These are phyloP conservation scores for Sarcocystis neurona DNA, from an alignment of 169 alveolate genomes.

Conservation along the genomic window DNA sequence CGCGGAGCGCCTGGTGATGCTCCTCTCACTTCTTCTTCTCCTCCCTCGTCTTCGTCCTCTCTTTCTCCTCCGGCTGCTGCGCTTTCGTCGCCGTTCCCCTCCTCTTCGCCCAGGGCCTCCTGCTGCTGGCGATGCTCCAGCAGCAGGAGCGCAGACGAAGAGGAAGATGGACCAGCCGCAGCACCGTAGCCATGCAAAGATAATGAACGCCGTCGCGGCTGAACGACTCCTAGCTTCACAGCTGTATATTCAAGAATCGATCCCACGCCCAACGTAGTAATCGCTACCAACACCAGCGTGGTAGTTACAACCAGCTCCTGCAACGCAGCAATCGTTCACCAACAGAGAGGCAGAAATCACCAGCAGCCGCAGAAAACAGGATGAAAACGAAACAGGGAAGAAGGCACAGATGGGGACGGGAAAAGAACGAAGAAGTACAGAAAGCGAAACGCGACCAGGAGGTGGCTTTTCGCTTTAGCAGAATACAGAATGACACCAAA, in stretches of 20 bases:
- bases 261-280: constrained; percentile 45
- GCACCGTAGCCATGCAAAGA: too few relatives aligned
- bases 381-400: not conserved
- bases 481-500: not conserved
- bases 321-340: not conserved
- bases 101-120: not conserved
- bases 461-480: not conserved
- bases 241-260: constrained; percentile 13
- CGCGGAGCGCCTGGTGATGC: too few relatives aligned
- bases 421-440: not conserved
- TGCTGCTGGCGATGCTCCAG: not conserved
- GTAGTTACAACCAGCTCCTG: constrained; percentile 44
- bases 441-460: not conserved
- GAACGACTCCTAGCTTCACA: not conserved
- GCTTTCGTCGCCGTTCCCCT: not conserved
- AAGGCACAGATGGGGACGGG: not conserved
- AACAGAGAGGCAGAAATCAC: not conserved
- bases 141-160: not conserved
- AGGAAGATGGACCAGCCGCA: not conserved
- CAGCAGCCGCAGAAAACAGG: constrained; percentile 18
- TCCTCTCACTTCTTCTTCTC: not conserved
- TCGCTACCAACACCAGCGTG: constrained; percentile 26
- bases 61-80: not conserved
- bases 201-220: too few relatives aligned
- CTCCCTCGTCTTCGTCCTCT: not conserved